Evolutionary conservation across 2,329 filamentous ascomycete genomes (phyloP), one percentile per base, ranked within the genome.

Genomic region (Geosmithia flava): DNA sequence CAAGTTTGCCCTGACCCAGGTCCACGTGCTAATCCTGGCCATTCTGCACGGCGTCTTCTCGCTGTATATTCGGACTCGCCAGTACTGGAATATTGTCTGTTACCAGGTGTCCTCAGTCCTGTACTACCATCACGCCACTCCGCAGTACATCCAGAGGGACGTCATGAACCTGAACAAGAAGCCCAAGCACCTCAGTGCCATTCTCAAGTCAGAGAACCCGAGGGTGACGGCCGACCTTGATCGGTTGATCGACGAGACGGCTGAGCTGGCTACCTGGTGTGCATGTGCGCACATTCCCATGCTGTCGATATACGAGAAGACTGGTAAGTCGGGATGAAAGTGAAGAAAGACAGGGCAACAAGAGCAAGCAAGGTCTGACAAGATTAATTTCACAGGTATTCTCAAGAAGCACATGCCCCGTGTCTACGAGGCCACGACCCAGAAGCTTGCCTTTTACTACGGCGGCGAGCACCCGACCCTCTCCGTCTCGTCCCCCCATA

Each of bases 81-180:
- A 88, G 60, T 79, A 81, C 48, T 93, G 88, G 68, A 84, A 91
- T 62, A 78, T 83, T 8, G 75, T 95, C 46, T 72, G 81, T 55
- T 85, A 93, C 62, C 82, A 86, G 51, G 70, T 91, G 53, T 78
- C 88, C 47, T 86, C 87, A 10, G 77, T 97, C 52, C 73, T 95
- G 48, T 90, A 91, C 64, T 93, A 98, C 69, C 94, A 98, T 68
- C 93, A 98, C 65, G 86, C 87, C 47, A 95, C 91, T 1, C 93
- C 93, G 7, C 87, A 95, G 61, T 80, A 95, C 60, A 95, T 98
- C 56, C 81, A 84, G 59, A 83, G 85, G 58, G 93, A 98, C 67
- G 83, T 97, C 23, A 80, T 80, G 62, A 74, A 76, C 10, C 66
- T 98, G 49, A 75, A 72, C 50, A 80, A 84, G 56, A 67, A 94